Base-by-base conservation (phyloP, 306 rosid species). In the Inga leiocalycina region DNA sequence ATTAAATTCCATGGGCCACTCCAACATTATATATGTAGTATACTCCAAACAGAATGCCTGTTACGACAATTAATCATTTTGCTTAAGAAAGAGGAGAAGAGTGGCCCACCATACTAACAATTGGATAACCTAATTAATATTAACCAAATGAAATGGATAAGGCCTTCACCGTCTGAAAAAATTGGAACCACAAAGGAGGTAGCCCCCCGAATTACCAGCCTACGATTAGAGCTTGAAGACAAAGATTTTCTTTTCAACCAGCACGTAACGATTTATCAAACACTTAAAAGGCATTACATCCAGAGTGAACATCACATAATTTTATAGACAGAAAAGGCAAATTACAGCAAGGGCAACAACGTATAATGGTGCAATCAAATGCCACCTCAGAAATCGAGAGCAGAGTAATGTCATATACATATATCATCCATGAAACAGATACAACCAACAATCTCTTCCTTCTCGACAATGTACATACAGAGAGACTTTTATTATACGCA, bases 401-500 rank as follows among this genome's bases (percentile, higher is more conserved):
- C 17, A 30, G 24, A 27, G 67, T 24, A 54, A 16, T 16, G 8
- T 48, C 48, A 0, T 20, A 34, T 30, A 41, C 43, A 35, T 68
- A 41, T 82, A 75, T 14, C 76, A 79, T 69, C 14, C 76, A 79
- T 77, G 66, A 75, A 76, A 80, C 77, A 79, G 10, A 24, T 37
- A 15, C 43, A 45, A 45, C 19, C 46, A 68, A 68, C 73, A 59
- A 24, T 57, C 48, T 77, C 73, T 48, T 74, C 64, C 57, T 64
- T 80, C 80, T 74, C 52, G 24, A 70, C 65, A 78, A 88, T 80
- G 44, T 80, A 88, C 87, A 82, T 77, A 86, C 86, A 80, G 4
- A 49, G 68, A 56, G 68, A 77, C 59, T 68, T 67, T 46, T 81
- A 76, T 68, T 43, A 74, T 17, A 11, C 16, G 24, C 11, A 24